A percentile compares a stretch with the other conserved stretches of the same genome.
Evolutionary conservation across 202 grass and related monocot genomes (phyloP).

Genomic region (Brachypodium distachyon): DNA sequence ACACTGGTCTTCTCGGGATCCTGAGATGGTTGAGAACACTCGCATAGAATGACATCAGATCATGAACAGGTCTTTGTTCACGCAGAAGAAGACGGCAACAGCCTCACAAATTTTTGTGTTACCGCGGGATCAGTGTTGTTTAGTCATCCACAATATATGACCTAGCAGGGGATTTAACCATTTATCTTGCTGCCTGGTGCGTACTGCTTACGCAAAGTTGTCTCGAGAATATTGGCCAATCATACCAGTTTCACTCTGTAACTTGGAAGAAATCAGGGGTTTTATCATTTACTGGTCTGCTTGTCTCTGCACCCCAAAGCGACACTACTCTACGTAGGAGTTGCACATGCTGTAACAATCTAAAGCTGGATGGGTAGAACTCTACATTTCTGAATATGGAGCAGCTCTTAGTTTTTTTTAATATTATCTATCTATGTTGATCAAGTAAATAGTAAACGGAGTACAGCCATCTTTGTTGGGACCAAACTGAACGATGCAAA

Average conservation of each 20-base stretch:
- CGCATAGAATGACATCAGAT: conserved; percentile 5
- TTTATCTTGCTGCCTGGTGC: neutral
- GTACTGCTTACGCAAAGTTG: neutral
- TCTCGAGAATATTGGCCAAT: neutral
- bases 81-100: neutral
- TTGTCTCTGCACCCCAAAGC: neutral
- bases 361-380: no score
- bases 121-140: neutral
- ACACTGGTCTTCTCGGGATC: conserved; percentile 70
- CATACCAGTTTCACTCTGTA: neutral
- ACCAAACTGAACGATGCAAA: no score
- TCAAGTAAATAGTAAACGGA: no score
- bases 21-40: conserved; percentile 83
- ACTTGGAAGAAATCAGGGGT: neutral
- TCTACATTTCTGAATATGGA: neutral
- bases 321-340: neutral
- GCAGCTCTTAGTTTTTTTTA: neutral
- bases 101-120: no score
- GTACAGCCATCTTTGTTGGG: no score
- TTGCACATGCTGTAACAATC: neutral
- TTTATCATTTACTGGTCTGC: neutral
- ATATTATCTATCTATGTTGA: neutral
- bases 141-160: neutral
- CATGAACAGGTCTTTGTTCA: neutral
- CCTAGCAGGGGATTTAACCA: neutral